Percentiles rank a stretch among this genome's conserved stretches.
phyloP scores from a whole-genome alignment of 2,329 filamentous ascomycete species.

The Trichophyton simii region DNA sequence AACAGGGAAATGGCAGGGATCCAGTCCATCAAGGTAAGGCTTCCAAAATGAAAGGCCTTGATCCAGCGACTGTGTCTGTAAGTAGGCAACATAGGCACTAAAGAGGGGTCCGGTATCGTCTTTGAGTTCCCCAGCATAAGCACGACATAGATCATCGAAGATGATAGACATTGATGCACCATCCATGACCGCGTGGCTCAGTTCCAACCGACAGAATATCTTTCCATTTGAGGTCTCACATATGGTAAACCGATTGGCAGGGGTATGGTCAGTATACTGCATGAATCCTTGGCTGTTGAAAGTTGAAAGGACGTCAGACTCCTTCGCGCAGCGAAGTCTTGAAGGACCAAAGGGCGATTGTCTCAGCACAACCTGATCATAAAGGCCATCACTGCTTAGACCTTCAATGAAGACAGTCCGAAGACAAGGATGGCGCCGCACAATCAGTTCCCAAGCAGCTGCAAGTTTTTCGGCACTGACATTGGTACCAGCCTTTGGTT shows the following conservation, averaged over 20 bases:
- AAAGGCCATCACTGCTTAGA: conserved; percentile 22
- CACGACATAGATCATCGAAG: conserved; percentile 33
- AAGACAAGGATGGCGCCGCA: conserved; percentile 24
- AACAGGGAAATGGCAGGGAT: conserved; percentile 27
- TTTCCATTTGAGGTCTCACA: conserved; percentile 29
- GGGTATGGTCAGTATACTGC: conserved; percentile 19
- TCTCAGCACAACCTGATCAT: conserved; percentile 26
- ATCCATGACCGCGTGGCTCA: conserved; percentile 43
- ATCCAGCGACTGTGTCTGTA: conserved; percentile 18
- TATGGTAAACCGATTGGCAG: conserved; percentile 37
- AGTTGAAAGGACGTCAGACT: conserved; percentile 20
- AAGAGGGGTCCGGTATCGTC: conserved; percentile 25
- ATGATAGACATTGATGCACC: conserved; percentile 40
- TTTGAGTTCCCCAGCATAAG: conserved; percentile 35
- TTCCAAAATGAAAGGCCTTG: conserved; percentile 27
- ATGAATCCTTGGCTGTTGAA: conserved; percentile 21
- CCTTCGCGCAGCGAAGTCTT: conserved; percentile 21
- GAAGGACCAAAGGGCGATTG: conserved; percentile 19
- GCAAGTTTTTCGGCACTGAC: conserved; percentile 20
- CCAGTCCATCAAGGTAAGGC: conserved; percentile 23
- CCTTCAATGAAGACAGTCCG: conserved; percentile 28
- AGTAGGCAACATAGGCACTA: conserved; percentile 25
- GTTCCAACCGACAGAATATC: conserved; percentile 37
- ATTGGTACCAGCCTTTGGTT: conserved; percentile 8
- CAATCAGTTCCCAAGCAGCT: conserved; percentile 23